phyloP scores from a whole-genome alignment of 768 basidiomycete species.

The Suillus ampliporus region DNA sequence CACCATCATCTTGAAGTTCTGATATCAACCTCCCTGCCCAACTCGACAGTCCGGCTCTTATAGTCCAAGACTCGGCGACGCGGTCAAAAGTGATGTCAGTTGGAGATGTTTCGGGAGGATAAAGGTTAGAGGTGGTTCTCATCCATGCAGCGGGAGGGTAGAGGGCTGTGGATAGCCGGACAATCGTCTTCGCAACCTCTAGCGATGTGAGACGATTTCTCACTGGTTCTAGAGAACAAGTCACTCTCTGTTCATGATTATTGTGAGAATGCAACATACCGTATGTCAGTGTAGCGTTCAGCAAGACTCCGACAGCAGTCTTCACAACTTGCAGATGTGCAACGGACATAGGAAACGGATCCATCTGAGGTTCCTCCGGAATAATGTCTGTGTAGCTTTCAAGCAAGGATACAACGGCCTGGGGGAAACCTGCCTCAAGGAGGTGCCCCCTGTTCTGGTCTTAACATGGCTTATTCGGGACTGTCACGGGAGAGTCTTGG shows the following conservation, averaged over 20 bases:
- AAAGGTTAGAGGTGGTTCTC: conserved; percentile 28
- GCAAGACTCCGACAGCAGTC: conserved; percentile 77
- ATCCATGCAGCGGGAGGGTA: conserved; percentile 80
- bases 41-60: conserved; percentile 66
- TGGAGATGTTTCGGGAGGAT: conserved; percentile 26
- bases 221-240: conserved; percentile 61
- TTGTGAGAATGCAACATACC: conserved; percentile 50
- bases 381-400: conserved; percentile 63
- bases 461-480: conserved; percentile 32
- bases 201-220: conserved; percentile 69
- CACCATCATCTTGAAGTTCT: conserved; percentile 76
- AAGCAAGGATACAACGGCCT: conserved; percentile 67
- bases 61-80: conserved; percentile 63
- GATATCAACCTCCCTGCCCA: conserved; percentile 84
- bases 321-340: conserved; percentile 75
- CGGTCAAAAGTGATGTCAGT: conserved; percentile 29
- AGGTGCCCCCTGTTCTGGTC: conserved; percentile 78
- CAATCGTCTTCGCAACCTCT: conserved; percentile 70
- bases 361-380: conserved; percentile 41
- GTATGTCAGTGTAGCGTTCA: conserved; percentile 80
- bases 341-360: conserved; percentile 58
- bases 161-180: conserved; percentile 68
- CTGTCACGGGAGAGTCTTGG: conserved; percentile 11
- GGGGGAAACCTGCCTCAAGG: conserved; percentile 73
- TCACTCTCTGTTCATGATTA: conserved; percentile 12